A percentile compares a stretch with the other conserved stretches of the same genome.
Conservation (phyloP, 148 eudicot species). For the Chenopodium album region DNA sequence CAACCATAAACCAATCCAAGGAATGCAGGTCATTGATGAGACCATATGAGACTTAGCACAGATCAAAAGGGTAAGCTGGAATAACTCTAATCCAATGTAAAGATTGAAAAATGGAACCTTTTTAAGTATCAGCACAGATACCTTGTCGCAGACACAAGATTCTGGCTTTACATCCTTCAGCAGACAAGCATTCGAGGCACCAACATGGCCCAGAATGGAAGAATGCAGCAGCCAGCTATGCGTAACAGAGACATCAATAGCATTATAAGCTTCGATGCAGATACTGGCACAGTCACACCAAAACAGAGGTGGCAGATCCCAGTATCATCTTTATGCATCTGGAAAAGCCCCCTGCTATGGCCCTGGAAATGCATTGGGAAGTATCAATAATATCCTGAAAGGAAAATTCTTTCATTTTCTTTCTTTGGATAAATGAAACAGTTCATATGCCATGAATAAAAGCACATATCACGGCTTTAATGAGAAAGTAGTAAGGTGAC, state of each 20-base stretch:
- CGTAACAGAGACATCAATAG: constrained; percentile 26
- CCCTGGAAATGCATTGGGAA: constrained; percentile 76
- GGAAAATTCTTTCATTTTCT: constrained; percentile 18
- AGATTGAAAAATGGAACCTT: constrained; percentile 37
- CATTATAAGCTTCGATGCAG: constrained; percentile 40
- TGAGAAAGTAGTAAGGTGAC: background rate
- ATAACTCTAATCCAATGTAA: constrained; percentile 29
- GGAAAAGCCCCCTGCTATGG: constrained; percentile 54
- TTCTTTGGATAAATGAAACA: constrained; percentile 24
- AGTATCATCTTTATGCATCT: constrained; percentile 45
- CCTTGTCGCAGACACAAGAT: constrained; percentile 35
- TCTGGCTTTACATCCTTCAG: constrained; percentile 47
- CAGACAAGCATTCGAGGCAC: constrained; percentile 44
- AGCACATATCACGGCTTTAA: background rate
- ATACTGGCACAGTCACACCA: constrained; percentile 43
- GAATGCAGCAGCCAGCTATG: constrained; percentile 33
- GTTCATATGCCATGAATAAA: constrained; percentile 32
- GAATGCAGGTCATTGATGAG: constrained; percentile 2
- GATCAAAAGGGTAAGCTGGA: constrained; percentile 12
- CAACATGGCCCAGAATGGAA: constrained; percentile 38
- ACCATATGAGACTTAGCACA: constrained; percentile 8
- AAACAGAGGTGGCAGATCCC: constrained; percentile 41
- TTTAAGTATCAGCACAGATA: constrained; percentile 32
- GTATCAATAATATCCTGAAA: constrained; percentile 53
- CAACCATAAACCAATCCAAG: background rate